Evolutionary conservation across 495 filamentous ascomycete species (phyloP).

Genomic region (Sphaerosporella brunnea): DNA sequence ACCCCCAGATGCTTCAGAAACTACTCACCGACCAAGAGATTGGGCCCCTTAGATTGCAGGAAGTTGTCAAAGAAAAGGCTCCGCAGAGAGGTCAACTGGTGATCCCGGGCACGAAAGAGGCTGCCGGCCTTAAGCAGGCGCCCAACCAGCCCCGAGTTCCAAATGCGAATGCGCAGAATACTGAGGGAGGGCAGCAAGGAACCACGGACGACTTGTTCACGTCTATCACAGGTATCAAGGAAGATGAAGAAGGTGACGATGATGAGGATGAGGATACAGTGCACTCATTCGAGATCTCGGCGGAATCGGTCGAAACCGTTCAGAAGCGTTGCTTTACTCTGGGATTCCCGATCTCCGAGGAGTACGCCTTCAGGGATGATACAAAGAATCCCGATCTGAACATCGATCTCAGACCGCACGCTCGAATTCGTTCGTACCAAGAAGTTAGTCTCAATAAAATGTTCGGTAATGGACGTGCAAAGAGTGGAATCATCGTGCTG

Average conservation of each 20-base stretch:
- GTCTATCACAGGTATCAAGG: constrained; percentile 33
- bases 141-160: constrained; percentile 27
- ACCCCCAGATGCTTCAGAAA: constrained; percentile 65
- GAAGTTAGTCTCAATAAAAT: constrained; percentile 96
- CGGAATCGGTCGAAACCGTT: constrained; percentile 59
- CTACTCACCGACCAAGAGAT: constrained; percentile 61
- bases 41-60: constrained; percentile 44
- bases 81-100: constrained; percentile 79
- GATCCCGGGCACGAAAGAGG: constrained; percentile 88
- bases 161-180: not conserved
- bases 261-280: constrained; percentile 78
- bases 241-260: constrained; percentile 69
- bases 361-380: constrained; percentile 97
- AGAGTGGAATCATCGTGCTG: constrained; percentile 92
- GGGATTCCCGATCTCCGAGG: constrained; percentile 72
- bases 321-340: constrained; percentile 81
- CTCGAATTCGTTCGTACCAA: constrained; percentile 79
- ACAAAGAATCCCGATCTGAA: constrained; percentile 72
- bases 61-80: constrained; percentile 59
- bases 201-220: constrained; percentile 38
- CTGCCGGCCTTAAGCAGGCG: constrained; percentile 61
- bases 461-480: constrained; percentile 94
- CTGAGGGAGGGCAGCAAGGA: constrained; percentile 16
- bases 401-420: constrained; percentile 72
- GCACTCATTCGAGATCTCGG: constrained; percentile 83